Conservation (phyloP, 805 yeast species). For the Scheffersomyces stipitis region DNA sequence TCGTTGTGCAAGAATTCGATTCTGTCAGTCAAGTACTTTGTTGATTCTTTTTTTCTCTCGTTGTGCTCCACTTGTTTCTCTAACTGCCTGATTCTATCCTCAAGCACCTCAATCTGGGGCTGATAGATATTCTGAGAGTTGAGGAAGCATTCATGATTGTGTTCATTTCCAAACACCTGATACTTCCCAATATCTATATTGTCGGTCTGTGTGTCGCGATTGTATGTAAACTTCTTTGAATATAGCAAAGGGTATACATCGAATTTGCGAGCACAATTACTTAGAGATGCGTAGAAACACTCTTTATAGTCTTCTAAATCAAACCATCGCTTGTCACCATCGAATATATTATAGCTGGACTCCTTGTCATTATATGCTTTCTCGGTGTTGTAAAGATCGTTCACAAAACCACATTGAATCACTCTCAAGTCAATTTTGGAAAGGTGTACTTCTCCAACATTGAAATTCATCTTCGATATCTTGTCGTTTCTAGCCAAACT, state of each 20-base stretch:
- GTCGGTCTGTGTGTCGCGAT: constrained; percentile 41
- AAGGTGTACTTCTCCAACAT: constrained; percentile 62
- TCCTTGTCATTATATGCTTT: constrained; percentile 4
- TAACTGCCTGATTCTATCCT: constrained; percentile 27
- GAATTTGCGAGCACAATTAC: constrained; percentile 40
- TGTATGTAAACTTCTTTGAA: constrained; percentile 69
- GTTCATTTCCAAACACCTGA: constrained; percentile 23
- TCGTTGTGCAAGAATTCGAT: constrained; percentile 20
- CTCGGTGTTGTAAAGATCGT: constrained; percentile 20
- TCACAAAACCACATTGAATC: constrained; percentile 47
- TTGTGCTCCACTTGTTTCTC: constrained; percentile 13
- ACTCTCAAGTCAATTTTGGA: constrained; percentile 60
- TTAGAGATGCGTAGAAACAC: constrained; percentile 43
- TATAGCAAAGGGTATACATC: constrained; percentile 60
- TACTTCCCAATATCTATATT: constrained; percentile 9
- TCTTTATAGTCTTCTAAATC: constrained; percentile 65
- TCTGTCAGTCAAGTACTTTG: constrained; percentile 13
- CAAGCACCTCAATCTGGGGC: constrained; percentile 26
- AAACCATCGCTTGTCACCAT: constrained; percentile 59
- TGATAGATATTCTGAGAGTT: constrained; percentile 24
- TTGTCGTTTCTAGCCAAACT: constrained; percentile 48
- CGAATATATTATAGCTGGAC: constrained; percentile 40
- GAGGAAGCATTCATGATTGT: constrained; percentile 31
- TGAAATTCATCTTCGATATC: constrained; percentile 57
- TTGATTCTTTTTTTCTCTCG: constrained; percentile 5